Base-by-base conservation (phyloP, 768 basidiomycete species). In the Lactarius sanguifluus region DNA sequence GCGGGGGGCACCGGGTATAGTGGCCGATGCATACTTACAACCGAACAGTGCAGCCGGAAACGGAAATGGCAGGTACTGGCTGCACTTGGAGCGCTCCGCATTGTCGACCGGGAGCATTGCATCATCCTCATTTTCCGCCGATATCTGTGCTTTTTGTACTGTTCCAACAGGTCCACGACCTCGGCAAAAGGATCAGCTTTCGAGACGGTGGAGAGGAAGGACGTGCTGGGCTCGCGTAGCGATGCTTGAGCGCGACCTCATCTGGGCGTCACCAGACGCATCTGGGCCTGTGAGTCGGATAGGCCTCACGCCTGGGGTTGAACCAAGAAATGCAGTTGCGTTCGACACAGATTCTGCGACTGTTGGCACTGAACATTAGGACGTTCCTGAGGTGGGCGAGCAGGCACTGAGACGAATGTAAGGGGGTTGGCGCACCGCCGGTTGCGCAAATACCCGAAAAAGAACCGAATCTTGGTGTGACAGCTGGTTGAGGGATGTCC, bases 171-270 rank as follows among this genome's bases (percentile, higher is more conserved):
- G 38, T 77, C 74, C 20, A 81, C 76, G 13, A 90, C 72, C 67
- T 92, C 87, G 20, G 77, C 74, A 73, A 91, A 91, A 2, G 90
- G 87, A 75, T 92, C 90, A 18, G 84, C 82, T 64, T 83, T 82
- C 36, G 82, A 79, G 62, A 90, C 74, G 20, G 84, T 81, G 20
- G 82, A 77, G 28, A 88, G 73, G 67, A 92, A 78, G 2, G 88
- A 89, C 40, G 82, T 76, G 72, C 91, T 92, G 50, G 92, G 80
- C 16, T 90, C 90, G 43, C 91, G 86, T 20, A 92, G 81, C 85
- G 90, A 73, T 87, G 91, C 61, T 83, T 83, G 20, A 84, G 70
- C 41, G 81, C 79, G 28, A 71, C 62, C 13, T 69, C 70, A 32
- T 32, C 32, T 32, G 6, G 1, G 30, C 7, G 32, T 32, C 32